Conservation (phyloP, 2,329 filamentous ascomycete species). For the Aspergillus pseudonomiae region DNA sequence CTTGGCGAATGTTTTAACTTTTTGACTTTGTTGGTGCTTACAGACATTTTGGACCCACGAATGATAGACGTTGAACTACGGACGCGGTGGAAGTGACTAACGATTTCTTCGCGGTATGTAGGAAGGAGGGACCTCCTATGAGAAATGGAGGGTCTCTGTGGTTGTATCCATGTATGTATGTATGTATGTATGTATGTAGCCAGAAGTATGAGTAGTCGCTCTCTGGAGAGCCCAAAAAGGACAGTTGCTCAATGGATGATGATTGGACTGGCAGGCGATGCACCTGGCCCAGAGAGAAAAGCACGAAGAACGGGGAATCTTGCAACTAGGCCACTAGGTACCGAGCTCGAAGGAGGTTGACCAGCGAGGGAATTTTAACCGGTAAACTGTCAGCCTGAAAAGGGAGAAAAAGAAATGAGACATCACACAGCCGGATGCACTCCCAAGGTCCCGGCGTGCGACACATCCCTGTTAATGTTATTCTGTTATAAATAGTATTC, state of each 20-base stretch:
- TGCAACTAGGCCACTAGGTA: background rate
- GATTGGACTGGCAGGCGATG: slow-evolving; percentile 12
- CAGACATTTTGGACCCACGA: background rate
- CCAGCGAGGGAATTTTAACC: background rate
- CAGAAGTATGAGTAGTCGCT: slow-evolving; percentile 7
- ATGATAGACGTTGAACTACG: background rate
- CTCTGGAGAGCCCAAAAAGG: slow-evolving; percentile 2
- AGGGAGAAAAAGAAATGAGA: slow-evolving; percentile 7
- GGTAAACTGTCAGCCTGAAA: background rate
- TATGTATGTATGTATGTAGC: background rate
- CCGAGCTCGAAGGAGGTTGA: background rate
- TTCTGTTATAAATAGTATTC: slow-evolving; percentile 1
- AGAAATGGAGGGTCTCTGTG: background rate
- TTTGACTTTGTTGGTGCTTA: background rate
- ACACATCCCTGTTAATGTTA: background rate
- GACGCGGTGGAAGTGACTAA: background rate
- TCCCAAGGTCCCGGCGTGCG: background rate
- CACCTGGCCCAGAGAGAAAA: slow-evolving; percentile 5
- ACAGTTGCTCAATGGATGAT: slow-evolving; percentile 11
- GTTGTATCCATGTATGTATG: too few species aligned
- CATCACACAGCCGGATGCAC: slow-evolving; percentile 8
- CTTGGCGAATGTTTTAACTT: background rate
- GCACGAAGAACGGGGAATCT: background rate
- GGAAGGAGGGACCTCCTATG: background rate
- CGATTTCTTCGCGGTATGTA: background rate